A percentile compares a stretch with the other conserved stretches of the same genome.
Evolutionary conservation across 108 stramenopile species (phyloP).

Genomic region (Tribonema minus): DNA sequence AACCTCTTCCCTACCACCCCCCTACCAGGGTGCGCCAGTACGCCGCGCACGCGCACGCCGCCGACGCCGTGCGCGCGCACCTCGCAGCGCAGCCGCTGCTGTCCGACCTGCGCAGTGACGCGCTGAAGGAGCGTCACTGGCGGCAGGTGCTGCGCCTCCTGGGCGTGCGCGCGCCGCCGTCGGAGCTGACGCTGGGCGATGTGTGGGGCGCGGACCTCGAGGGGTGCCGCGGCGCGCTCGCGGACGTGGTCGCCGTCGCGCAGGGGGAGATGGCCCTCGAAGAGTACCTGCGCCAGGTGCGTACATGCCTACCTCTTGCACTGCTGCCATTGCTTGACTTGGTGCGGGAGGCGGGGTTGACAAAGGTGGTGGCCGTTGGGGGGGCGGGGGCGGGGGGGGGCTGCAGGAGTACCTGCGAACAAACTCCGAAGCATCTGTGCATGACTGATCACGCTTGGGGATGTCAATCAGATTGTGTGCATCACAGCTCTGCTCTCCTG

Average conservation of each 20-base stretch:
- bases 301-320: no score
- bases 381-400: no score
- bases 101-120: constrained; percentile 84
- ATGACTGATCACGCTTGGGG: no score
- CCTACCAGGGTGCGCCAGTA: constrained; percentile 89
- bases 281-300: constrained; percentile 75
- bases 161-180: constrained; percentile 60
- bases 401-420: no score
- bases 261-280: constrained; percentile 98
- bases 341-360: no score
- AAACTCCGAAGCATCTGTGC: no score
- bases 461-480: no score
- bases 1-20: no score
- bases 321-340: no score
- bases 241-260: constrained; percentile 78
- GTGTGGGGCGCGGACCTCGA: constrained; percentile 85
- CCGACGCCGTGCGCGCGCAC: constrained; percentile 71
- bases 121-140: constrained; percentile 95
- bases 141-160: constrained; percentile 74
- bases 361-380: no score
- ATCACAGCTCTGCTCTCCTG: no score
- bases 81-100: constrained; percentile 67
- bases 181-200: constrained; percentile 81
- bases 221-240: constrained; percentile 74
- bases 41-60: constrained; percentile 74